Evolutionary conservation across 768 basidiomycete species (phyloP).

Genomic region (Chiua virens): DNA sequence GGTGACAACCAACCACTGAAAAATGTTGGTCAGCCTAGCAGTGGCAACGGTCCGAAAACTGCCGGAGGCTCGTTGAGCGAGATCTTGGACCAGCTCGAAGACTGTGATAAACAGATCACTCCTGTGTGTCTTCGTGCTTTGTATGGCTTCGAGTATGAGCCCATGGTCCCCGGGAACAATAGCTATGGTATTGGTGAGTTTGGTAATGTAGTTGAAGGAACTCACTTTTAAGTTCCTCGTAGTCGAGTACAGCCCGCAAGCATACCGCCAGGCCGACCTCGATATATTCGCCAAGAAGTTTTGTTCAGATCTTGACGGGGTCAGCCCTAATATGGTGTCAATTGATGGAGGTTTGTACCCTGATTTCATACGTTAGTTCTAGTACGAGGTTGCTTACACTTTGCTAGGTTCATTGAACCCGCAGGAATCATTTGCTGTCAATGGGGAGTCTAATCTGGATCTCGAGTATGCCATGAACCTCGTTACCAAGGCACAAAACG

Average conservation of each 20-base stretch:
- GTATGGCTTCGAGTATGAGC: conserved; percentile 53
- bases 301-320: conserved; percentile 33
- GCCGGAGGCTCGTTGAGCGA: conserved; percentile 21
- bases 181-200: conserved; percentile 50
- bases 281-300: conserved; percentile 44
- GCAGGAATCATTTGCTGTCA: conserved; percentile 37
- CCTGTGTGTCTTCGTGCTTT: conserved; percentile 57
- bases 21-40: conserved; percentile 14
- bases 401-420: conserved; percentile 43
- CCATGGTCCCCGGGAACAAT: conserved; percentile 43
- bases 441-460: conserved; percentile 72
- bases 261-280: conserved; percentile 46
- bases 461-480: conserved; percentile 66
- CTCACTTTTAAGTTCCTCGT: conserved; percentile 16
- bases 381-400: conserved; percentile 8
- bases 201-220: not conserved
- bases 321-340: conserved; percentile 15
- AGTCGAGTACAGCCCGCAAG: conserved; percentile 55
- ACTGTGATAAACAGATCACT: conserved; percentile 48
- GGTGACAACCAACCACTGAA: not conserved
- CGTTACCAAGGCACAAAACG: conserved; percentile 32
- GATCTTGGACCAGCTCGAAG: conserved; percentile 13
- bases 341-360: conserved; percentile 44
- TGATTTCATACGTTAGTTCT: not conserved
- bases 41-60: conserved; percentile 17